Evolutionary conservation across 2,329 filamentous ascomycete genomes (phyloP), one percentile per base, ranked within the genome.

Genomic region (Botrytis cinerea): DNA sequence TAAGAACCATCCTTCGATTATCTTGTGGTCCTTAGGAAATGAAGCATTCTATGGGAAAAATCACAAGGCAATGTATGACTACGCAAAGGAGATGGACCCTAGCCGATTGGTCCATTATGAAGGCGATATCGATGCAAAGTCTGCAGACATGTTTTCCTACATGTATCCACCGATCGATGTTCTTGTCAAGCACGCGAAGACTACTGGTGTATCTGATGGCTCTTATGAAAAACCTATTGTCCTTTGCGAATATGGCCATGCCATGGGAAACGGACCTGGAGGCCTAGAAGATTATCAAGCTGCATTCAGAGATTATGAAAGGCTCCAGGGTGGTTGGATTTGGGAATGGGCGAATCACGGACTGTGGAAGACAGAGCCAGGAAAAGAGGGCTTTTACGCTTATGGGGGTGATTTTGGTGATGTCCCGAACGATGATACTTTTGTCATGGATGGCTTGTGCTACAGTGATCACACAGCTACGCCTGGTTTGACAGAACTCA

Each of bases 181-280:
- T n/a, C 83, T 88, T 45, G 79, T 77, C 25, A 63, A 78, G 32
- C 74, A 77, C 45, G 75, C 75, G 4, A 76, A 82, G 38, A 84
- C 83, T 4, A 83, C 84, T 32, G 85, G 84, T 1, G 83, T 85
- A 54, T 81, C 85, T 74, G 82, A 85, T 66, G 85, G 84, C 10
- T 32, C 71, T 10, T 78, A 75, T 63, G 67, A 77, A 5, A 89
- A 92, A 81, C 89, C 89, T 0, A 82, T 92, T 1, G 83, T 92
- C 1, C 84, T 88, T 4, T 88, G 86, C 78, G 87, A 90, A 75
- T 89, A 87, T 74, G 86, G 81, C 0, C 87, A 89, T 77, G 90
- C 92, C 1, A 93, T 93, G 91, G 92, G 92, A 9, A 93, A 93
- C 77, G 91, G 91, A 0, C 92, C 92, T 0, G 91, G 92, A 1